Percentiles rank a stretch among this genome's conserved stretches.
Evolutionary conservation across 2,329 filamentous ascomycete species (phyloP).

Genomic region (Fusarium mundagurra): DNA sequence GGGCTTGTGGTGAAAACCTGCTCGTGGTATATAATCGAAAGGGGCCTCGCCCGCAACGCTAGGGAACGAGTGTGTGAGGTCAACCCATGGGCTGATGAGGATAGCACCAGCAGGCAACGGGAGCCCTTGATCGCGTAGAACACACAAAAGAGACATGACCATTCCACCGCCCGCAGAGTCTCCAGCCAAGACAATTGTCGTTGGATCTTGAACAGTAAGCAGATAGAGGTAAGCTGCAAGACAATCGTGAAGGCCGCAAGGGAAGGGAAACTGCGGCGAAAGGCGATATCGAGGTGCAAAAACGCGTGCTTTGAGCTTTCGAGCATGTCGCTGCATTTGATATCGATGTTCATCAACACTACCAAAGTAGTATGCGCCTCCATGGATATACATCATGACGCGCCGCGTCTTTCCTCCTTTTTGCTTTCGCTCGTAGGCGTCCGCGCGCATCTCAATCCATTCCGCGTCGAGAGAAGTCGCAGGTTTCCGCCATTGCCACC

Average conservation of each 20-base stretch:
- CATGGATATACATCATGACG: slow-evolving; percentile 94
- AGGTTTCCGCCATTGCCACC: slow-evolving; percentile 89
- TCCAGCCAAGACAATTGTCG: slow-evolving; percentile 86
- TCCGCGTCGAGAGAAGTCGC: slow-evolving; percentile 78
- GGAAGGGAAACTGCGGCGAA: slow-evolving; percentile 94
- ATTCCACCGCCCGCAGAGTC: slow-evolving; percentile 96
- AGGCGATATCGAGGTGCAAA: slow-evolving; percentile 89
- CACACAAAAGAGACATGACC: slow-evolving; percentile 81
- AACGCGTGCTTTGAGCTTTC: slow-evolving; percentile 90
- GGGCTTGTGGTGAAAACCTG: slow-evolving; percentile 91
- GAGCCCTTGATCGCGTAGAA: slow-evolving; percentile 82
- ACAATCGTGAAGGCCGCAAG: slow-evolving; percentile 90
- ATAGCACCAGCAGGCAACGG: slow-evolving; percentile 90
- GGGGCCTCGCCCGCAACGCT: slow-evolving; percentile 79
- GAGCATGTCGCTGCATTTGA: slow-evolving; percentile 94
- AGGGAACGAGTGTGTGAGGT: slow-evolving; percentile 94
- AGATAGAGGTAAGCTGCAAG: slow-evolving; percentile 88
- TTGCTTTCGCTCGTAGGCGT: slow-evolving; percentile 74
- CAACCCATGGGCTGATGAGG: slow-evolving; percentile 94
- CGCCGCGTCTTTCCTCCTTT: slow-evolving; percentile 69
- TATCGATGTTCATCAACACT: slow-evolving; percentile 98
- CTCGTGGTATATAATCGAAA: slow-evolving; percentile 86
- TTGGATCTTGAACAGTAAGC: slow-evolving; percentile 78
- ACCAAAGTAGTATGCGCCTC: slow-evolving; percentile 94
- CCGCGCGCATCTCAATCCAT: slow-evolving; percentile 94